phyloP scores from a whole-genome alignment of 371 early-diverging fungal species.

The Syncephalastrum contaminatum region DNA sequence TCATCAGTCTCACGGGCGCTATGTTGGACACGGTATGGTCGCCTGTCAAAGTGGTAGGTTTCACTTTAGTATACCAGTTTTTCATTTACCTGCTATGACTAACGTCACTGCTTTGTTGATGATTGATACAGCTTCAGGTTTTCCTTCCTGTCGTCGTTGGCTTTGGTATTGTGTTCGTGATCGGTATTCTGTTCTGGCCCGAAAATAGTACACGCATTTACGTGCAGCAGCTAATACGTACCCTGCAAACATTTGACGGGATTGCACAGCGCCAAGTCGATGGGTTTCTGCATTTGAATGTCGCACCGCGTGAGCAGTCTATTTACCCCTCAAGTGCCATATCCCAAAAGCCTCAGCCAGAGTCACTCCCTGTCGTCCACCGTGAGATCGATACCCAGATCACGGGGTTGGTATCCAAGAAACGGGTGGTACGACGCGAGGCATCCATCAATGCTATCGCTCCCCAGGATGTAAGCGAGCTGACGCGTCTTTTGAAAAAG shows the following conservation, averaged over 20 bases:
- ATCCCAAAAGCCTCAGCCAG: conserved; percentile 1
- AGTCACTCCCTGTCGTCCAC: conserved; percentile 26
- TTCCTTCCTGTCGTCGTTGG: conserved; percentile 32
- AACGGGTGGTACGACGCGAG: conserved; percentile 39
- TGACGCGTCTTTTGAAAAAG: conserved; percentile 37
- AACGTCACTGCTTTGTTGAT: not conserved
- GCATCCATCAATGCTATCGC: conserved; percentile 35
- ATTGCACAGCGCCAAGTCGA: conserved; percentile 30
- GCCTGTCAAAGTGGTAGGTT: conserved; percentile 25
- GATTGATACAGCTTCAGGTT: not conserved
- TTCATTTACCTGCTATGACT: not conserved
- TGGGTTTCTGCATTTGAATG: conserved; percentile 23
- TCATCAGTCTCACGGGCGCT: conserved; percentile 34
- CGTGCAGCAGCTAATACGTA: conserved; percentile 31
- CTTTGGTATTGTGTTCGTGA: conserved; percentile 26
- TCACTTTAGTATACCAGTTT: not conserved
- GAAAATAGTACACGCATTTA: conserved; percentile 41
- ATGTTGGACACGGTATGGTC: conserved; percentile 26
- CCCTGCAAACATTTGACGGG: conserved; percentile 29
- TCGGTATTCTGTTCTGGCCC: conserved; percentile 32
- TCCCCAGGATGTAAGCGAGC: conserved; percentile 37
- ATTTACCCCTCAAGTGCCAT: conserved; percentile 9
- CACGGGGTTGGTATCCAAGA: conserved; percentile 23
- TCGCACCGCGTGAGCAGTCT: conserved; percentile 4
- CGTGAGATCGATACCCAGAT: conserved; percentile 25